Conservation (phyloP, 1,284 basidiomycete species). For the Ganoderma boninense region DNA sequence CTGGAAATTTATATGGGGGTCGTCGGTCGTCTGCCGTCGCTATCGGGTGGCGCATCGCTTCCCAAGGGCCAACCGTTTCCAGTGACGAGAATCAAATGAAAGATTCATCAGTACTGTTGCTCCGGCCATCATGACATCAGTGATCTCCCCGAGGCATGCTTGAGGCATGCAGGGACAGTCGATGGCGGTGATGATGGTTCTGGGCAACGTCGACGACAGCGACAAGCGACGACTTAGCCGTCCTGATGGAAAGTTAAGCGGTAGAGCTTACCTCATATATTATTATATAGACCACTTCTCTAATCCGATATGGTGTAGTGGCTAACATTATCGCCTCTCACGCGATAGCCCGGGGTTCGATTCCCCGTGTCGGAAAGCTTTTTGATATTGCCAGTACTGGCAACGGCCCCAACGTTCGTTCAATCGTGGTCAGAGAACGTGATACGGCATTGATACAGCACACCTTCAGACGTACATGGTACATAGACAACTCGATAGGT, state of each 20-base stretch:
- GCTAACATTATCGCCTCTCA: conserved; percentile 30
- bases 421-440: too few species aligned
- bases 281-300: too few species aligned
- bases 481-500: not conserved
- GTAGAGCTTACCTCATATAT: too few species aligned
- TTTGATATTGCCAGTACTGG: too few species aligned
- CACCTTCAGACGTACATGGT: conserved; percentile 13
- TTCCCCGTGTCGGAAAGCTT: conserved; percentile 21
- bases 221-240: not conserved
- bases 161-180: not conserved
- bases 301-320: conserved; percentile 26
- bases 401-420: too few species aligned
- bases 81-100: too few species aligned
- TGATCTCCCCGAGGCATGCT: conserved; percentile 13
- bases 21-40: not conserved
- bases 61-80: too few species aligned
- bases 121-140: conserved; percentile 27
- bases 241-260: too few species aligned
- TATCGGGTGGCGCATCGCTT: conserved; percentile 1
- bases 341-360: conserved; percentile 3
- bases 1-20: conserved; percentile 10
- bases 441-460: conserved; percentile 9
- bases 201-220: not conserved
- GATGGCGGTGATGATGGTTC: not conserved
- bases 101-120: too few species aligned